Base-by-base conservation (phyloP, 176 grass and related monocot species). In the Phragmites australis region DNA sequence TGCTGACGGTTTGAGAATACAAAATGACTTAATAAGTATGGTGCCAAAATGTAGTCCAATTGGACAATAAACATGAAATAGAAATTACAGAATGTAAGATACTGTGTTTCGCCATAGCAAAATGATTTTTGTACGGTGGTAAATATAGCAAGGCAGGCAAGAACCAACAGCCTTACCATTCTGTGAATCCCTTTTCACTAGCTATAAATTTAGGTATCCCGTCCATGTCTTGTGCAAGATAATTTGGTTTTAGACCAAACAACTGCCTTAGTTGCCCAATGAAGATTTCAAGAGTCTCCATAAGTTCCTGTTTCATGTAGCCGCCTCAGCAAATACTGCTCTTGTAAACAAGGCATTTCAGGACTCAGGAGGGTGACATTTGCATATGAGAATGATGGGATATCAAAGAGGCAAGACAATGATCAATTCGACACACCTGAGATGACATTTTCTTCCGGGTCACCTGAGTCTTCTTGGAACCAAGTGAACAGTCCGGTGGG, bases 101-200 rank as follows among this genome's bases (percentile, higher is more conserved):
- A 56, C 18, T 39, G 1, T 23, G 21, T 40, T 75, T 22, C 6
- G 1, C 34, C 11, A 58, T 48, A 72, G 58, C 2, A 74, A 79
- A 27, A 76, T 42, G 21, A 10, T 21, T 44, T 39, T 13, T 43
- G 22, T 8, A 14, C 17, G 6, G 19, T 72, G 49, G 42, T 70
- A 65, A 80, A 39, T 75, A 58, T 56, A 81, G 46, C 31, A 72
- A 52, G 18, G 0, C 30, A 86, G 49, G 12, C 40, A 10, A 62
- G 18, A 51, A 80, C 70, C 68, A 70, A 70, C n/a, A 81, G 22
- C 81, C 52, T 86, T 83, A 99, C 96, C 92, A 99, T 83, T 95
- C 81, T 55, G 96, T 81, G 78, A 99, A 99, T 4, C 92, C 96
- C 63, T 82, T 99, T 83, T 89, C 90, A 73, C 92, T 99, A 62